Percentiles rank a stretch among this genome's conserved stretches.
phyloP scores from a whole-genome alignment of 139 green algal species.

The Monoraphidium neglectum region DNA sequence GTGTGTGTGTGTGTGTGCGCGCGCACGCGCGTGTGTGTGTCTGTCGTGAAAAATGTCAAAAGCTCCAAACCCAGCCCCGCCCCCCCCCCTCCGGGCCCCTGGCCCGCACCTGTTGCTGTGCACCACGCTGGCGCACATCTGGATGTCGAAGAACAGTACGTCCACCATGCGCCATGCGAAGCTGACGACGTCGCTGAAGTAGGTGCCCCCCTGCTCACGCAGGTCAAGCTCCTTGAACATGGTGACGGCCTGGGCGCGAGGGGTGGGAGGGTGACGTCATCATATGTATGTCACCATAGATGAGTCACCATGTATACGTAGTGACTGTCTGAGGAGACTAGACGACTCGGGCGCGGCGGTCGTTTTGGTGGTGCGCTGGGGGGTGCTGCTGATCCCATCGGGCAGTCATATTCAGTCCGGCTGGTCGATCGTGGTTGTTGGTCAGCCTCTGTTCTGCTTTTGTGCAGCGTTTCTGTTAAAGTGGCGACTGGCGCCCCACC shows the following conservation, averaged over 20 bases:
- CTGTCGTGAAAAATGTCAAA: too few relatives aligned
- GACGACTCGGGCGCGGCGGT: neutral
- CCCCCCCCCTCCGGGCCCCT: too few relatives aligned
- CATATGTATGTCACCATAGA: neutral
- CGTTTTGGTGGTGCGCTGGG: neutral
- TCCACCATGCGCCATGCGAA: conserved; percentile 27
- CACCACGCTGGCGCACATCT: conserved; percentile 39
- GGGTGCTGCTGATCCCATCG: too few relatives aligned
- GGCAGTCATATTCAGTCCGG: too few relatives aligned
- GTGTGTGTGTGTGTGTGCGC: too few relatives aligned
- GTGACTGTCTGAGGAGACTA: neutral
- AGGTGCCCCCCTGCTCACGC: conserved; percentile 26
- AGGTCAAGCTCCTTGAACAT: conserved; percentile 51
- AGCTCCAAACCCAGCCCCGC: too few relatives aligned
- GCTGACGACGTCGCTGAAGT: conserved; percentile 27
- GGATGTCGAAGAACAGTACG: conserved; percentile 52
- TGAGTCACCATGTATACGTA: conserved; percentile 25
- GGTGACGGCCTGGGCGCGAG: neutral
- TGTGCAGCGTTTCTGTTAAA: too few relatives aligned
- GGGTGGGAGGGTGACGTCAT: neutral
- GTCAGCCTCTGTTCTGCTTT: too few relatives aligned
- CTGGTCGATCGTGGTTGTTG: too few relatives aligned
- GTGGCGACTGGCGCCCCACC: too few relatives aligned
- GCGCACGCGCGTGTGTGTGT: too few relatives aligned
- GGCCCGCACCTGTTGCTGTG: conserved; percentile 35